Percentiles rank a stretch among this genome's conserved stretches.
Conservation (phyloP, 2,329 filamentous ascomycete species). For the Apiospora hydei region DNA sequence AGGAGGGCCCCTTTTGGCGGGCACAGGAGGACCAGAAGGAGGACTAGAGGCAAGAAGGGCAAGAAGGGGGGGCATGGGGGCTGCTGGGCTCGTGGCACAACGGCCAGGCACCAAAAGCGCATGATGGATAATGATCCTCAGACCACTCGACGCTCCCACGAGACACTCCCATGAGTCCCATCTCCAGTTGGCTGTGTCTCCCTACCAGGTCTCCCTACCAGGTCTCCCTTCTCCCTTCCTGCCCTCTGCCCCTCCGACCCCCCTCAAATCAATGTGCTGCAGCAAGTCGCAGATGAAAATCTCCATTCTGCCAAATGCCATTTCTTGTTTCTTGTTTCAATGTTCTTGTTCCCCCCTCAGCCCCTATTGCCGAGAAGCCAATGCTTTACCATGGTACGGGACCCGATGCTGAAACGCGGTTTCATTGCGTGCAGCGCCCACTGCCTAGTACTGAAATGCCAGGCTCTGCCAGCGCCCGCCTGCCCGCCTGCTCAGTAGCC, state of each 20-base stretch:
- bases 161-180: not conserved
- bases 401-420: not conserved
- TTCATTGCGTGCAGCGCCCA: not conserved
- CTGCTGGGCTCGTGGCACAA: slow-evolving; percentile 3
- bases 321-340: not conserved
- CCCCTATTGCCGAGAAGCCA: not conserved
- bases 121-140: slow-evolving; percentile 13
- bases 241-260: not conserved
- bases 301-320: not conserved
- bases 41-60: not conserved
- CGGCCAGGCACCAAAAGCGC: slow-evolving; percentile 10
- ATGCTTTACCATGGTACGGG: not conserved
- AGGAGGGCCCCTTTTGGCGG: not conserved
- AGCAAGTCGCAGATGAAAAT: not conserved
- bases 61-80: not conserved
- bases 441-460: slow-evolving; percentile 8
- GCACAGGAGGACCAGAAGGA: no score
- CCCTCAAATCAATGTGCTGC: slow-evolving; percentile 9
- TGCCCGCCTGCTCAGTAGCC: no score
- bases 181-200: not conserved
- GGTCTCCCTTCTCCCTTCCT: no score
- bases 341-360: not conserved
- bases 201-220: not conserved
- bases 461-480: no score
- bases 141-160: not conserved